A percentile compares a stretch with the other conserved stretches of the same genome.
phyloP scores from a whole-genome alignment of 257 asterid species.

The Vinca minor region DNA sequence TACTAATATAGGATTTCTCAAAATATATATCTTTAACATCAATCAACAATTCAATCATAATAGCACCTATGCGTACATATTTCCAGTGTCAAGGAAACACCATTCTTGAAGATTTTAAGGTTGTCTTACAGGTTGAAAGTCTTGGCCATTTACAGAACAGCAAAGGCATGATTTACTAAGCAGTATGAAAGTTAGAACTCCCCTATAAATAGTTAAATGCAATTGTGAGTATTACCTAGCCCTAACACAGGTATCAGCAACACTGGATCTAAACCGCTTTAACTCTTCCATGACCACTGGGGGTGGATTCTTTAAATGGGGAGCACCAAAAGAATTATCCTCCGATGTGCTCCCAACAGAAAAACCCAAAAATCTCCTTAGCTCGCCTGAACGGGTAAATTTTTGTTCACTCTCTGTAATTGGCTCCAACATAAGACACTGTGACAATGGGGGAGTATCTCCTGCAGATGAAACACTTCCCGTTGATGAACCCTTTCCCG shows the following conservation, averaged over 20 bases:
- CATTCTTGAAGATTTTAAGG: neutral
- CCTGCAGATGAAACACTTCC: slow-evolving; percentile 43
- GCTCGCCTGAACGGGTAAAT: slow-evolving; percentile 47
- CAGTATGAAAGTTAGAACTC: neutral
- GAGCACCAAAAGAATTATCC: slow-evolving; percentile 53
- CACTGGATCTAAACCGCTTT: slow-evolving; percentile 47
- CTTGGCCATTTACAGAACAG: neutral
- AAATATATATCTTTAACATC: no score
- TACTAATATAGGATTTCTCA: no score
- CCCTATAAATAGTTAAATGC: neutral
- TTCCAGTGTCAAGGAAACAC: neutral
- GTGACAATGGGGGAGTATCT: slow-evolving; percentile 54
- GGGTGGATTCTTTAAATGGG: slow-evolving; percentile 57
- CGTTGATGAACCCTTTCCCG: slow-evolving; percentile 58
- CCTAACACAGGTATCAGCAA: slow-evolving; percentile 50
- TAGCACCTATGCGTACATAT: neutral
- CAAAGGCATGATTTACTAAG: neutral
- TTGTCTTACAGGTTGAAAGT: neutral
- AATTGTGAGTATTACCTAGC: slow-evolving; percentile 49
- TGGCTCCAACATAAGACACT: slow-evolving; percentile 66
- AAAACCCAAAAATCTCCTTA: slow-evolving; percentile 57
- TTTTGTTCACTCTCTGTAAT: slow-evolving; percentile 52
- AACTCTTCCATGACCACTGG: slow-evolving; percentile 60
- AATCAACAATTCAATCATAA: no score
- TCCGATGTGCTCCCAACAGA: slow-evolving; percentile 58